These are phyloP conservation scores for Neostapfia colusana DNA, from an alignment of 176 grass and related monocot species.

Conservation along the genomic window DNA sequence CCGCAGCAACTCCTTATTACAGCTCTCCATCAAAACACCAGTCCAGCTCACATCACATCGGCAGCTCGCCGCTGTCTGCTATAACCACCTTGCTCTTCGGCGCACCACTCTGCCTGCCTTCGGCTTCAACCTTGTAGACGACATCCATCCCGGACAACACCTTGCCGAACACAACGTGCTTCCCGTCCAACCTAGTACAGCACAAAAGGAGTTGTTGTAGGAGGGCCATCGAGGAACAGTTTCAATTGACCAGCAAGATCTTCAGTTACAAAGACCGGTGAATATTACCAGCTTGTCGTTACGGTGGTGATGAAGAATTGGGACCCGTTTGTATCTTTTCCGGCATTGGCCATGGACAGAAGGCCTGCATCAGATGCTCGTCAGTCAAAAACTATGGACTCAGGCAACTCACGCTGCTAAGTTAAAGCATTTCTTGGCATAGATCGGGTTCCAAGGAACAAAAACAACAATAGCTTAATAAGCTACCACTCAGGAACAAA, in stretches of 20 bases:
- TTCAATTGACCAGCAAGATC: background rate
- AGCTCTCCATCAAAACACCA: background rate
- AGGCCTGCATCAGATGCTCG: constrained; percentile 42
- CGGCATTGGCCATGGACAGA: constrained; percentile 98
- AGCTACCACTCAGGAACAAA: background rate
- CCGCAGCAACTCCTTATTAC: constrained; percentile 11
- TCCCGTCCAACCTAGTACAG: constrained; percentile 84
- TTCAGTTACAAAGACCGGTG: background rate
- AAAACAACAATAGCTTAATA: background rate
- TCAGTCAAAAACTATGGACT: background rate
- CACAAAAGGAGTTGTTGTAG: too few relatives aligned
- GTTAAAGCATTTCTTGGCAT: background rate
- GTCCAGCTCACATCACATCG: constrained; percentile 46
- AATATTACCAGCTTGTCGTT: constrained; percentile 82
- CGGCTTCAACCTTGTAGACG: constrained; percentile 94
- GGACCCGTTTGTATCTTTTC: constrained; percentile 83
- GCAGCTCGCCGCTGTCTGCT: constrained; percentile 74
- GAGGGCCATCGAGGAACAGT: background rate
- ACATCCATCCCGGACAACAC: constrained; percentile 98
- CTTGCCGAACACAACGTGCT: constrained; percentile 96
- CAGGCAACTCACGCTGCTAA: background rate
- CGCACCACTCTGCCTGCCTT: constrained; percentile 70
- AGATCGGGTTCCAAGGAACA: background rate
- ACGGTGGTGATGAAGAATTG: constrained; percentile 99
- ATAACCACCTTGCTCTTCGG: constrained; percentile 85